Evolutionary conservation across 306 rosid genomes (phyloP).

Genomic region (Quercus dentata): DNA sequence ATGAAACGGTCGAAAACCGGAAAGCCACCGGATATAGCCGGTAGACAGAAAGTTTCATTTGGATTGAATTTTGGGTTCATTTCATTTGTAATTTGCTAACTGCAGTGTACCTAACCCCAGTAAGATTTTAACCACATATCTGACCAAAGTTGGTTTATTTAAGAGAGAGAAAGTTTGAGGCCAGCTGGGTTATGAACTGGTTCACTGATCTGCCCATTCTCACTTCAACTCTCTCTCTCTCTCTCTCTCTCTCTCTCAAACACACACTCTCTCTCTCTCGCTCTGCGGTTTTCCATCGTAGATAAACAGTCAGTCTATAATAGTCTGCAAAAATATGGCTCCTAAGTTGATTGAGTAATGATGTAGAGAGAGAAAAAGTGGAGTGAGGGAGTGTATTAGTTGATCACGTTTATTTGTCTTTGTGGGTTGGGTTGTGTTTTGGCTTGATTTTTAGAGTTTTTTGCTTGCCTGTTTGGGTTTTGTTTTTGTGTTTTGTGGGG

Average conservation of each 20-base stretch:
- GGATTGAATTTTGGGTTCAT: slow-evolving; percentile 55
- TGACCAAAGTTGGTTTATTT: slow-evolving; percentile 51
- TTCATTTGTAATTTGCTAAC: slow-evolving; percentile 30
- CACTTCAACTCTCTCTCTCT: neutral
- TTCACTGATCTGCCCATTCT: slow-evolving; percentile 27
- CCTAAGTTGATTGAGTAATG: slow-evolving; percentile 27
- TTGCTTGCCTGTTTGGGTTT: slow-evolving; percentile 4
- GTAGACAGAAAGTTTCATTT: slow-evolving; percentile 44
- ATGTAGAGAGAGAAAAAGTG: slow-evolving; percentile 37
- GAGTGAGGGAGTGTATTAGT: slow-evolving; percentile 3
- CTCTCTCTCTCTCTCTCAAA: neutral
- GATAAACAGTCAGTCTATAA: slow-evolving; percentile 22
- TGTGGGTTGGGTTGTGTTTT: neutral
- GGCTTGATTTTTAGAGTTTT: neutral
- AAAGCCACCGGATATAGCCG: slow-evolving; percentile 30
- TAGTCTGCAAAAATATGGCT: neutral
- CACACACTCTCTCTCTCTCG: neutral
- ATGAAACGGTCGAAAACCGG: slow-evolving; percentile 48
- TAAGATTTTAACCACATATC: slow-evolving; percentile 49
- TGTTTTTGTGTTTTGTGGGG: slow-evolving; percentile 9
- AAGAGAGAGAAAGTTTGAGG: slow-evolving; percentile 25
- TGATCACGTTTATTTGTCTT: slow-evolving; percentile 9
- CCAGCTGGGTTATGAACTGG: slow-evolving; percentile 48
- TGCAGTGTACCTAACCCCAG: slow-evolving; percentile 53
- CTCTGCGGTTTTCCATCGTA: slow-evolving; percentile 19